phyloP scores from a whole-genome alignment of 2,329 filamentous ascomycete genomes.

The Sporothrix protearum region DNA sequence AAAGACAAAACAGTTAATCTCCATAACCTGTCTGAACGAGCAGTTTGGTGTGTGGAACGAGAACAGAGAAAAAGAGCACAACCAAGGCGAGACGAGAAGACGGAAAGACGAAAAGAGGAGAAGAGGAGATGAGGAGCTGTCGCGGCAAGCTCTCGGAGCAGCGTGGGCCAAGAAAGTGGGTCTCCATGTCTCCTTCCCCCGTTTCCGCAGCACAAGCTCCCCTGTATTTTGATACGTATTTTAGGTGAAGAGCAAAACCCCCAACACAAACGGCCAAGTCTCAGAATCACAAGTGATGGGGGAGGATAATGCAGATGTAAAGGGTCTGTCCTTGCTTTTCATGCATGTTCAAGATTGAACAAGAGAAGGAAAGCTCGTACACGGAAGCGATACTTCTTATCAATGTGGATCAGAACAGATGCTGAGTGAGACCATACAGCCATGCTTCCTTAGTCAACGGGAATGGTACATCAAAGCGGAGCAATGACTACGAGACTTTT shows the following conservation, averaged over 20 bases:
- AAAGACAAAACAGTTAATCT: neutral
- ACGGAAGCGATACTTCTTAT: neutral
- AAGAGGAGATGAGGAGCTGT: neutral
- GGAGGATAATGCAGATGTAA: neutral
- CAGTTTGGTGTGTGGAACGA: neutral
- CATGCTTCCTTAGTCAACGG: neutral
- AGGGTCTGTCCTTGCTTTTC: neutral
- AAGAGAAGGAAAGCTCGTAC: too few relatives aligned
- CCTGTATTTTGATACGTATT: neutral
- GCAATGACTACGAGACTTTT: neutral
- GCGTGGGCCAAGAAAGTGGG: neutral
- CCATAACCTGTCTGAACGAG: neutral
- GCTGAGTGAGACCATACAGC: neutral
- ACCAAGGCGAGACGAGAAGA: neutral
- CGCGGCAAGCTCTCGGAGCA: conserved; percentile 13
- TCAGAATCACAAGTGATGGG: neutral
- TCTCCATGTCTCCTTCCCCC: conserved; percentile 14
- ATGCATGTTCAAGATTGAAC: neutral
- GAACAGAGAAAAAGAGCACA: neutral
- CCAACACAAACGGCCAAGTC: neutral
- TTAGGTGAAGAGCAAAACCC: neutral
- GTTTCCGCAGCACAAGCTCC: conserved; percentile 13
- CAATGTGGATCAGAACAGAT: neutral
- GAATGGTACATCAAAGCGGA: neutral
- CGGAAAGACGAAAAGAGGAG: neutral